These are phyloP conservation scores for Candida glaebosa DNA, from an alignment of 805 yeast genomes.

Conservation along the genomic window DNA sequence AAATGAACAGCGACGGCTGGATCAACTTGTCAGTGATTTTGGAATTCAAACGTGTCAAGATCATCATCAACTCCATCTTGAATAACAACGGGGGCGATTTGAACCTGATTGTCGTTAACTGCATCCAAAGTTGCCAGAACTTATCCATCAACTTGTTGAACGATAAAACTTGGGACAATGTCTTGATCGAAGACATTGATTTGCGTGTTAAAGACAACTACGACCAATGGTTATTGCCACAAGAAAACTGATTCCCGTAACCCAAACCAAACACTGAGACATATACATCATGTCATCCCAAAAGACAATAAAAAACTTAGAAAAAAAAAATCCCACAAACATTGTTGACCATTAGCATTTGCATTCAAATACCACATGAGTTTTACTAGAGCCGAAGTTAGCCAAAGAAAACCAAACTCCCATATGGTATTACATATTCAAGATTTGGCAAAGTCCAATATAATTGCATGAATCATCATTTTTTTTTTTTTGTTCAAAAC, in stretches of 20 bases:
- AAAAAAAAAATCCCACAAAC: conserved; percentile 53
- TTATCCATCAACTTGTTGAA: conserved; percentile 44
- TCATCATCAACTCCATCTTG: conserved; percentile 40
- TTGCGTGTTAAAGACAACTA: conserved; percentile 59
- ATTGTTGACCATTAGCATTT: neutral
- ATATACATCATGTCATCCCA: too few relatives aligned
- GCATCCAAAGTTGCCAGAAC: conserved; percentile 51
- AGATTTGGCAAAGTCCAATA: neutral
- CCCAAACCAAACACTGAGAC: too few relatives aligned
- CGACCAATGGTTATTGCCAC: conserved; percentile 63
- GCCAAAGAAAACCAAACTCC: too few relatives aligned
- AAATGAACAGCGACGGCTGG: conserved; percentile 77
- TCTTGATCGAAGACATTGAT: conserved; percentile 45
- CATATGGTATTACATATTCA: neutral
- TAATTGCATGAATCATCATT: neutral
- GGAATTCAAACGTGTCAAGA: conserved; percentile 71
- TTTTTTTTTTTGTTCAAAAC: neutral
- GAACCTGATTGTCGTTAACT: conserved; percentile 43
- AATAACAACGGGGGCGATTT: conserved; percentile 25
- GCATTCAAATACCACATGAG: neutral
- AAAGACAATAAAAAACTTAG: conserved; percentile 23
- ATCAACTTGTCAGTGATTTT: conserved; percentile 61
- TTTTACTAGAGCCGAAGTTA: too few relatives aligned
- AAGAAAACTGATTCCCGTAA: conserved; percentile 3
- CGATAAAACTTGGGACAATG: conserved; percentile 24